Conservation (phyloP, 108 stramenopile species). For the Chaetoceros muelleri region DNA sequence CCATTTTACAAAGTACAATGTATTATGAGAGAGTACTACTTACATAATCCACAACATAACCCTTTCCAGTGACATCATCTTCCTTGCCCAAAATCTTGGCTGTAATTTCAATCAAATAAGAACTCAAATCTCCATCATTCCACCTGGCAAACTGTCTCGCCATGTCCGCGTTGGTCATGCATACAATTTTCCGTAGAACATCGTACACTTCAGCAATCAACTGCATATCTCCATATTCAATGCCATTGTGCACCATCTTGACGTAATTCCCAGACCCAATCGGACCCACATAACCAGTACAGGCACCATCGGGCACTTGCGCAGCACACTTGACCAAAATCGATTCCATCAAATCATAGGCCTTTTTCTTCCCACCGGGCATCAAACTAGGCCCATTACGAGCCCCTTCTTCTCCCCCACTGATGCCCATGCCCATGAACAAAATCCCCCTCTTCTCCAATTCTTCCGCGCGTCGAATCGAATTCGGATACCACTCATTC, state of each 20-base stretch:
- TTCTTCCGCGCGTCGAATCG: constrained; percentile 84
- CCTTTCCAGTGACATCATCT: constrained; percentile 64
- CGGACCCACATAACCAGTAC: constrained; percentile 92
- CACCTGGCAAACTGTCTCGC: constrained; percentile 81
- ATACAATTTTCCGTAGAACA: constrained; percentile 70
- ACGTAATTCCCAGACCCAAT: constrained; percentile 40
- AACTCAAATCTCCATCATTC: constrained; percentile 84
- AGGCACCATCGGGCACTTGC: constrained; percentile 84
- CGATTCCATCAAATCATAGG: constrained; percentile 89
- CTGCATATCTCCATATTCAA: constrained; percentile 99
- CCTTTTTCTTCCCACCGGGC: constrained; percentile 96
- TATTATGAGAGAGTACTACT: not conserved
- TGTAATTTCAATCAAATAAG: constrained; percentile 97
- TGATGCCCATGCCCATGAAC: constrained; percentile 98
- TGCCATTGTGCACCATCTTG: constrained; percentile 97
- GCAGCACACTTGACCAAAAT: constrained; percentile 93
- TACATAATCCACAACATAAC: constrained; percentile 73
- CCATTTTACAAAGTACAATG: not conserved
- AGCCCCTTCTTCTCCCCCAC: constrained; percentile 97
- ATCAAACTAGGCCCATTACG: constrained; percentile 95
- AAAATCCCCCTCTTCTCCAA: constrained; percentile 77
- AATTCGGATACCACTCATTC: constrained; percentile 98
- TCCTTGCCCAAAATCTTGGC: constrained; percentile 81
- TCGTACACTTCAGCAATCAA: constrained; percentile 97
- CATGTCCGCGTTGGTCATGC: constrained; percentile 91